Evolutionary conservation across 2,329 filamentous ascomycete genomes (phyloP), one percentile per base, ranked within the genome.

Genomic region (Plenodomus lindquistii): DNA sequence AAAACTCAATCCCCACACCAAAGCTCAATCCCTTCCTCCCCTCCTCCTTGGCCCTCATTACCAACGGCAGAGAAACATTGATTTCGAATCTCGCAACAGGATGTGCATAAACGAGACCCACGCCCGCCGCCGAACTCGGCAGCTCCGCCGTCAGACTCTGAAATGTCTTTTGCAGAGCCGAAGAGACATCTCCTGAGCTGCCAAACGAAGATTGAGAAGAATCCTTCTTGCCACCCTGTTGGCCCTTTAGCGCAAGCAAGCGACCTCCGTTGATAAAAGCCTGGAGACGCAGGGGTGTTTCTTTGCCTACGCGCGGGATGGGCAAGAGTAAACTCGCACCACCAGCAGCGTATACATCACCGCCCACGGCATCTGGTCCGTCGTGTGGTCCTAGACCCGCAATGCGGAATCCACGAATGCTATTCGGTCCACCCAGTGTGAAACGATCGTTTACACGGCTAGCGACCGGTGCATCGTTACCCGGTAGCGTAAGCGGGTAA

Each of bases 391-490:
- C 94, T 5, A 99, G 81, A 1, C 94, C 94, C 17, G 87, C 89
- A 18, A 96, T 83, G 50, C 91, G 86, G 80, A 99, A 99, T 2
- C 94, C 94, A 46, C 94, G 89, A 13, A 99, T 89, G 67, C 96
- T 93, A 2, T 91, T 96, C 3, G 94, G 93, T 0, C 94, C 94
- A 37, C 94, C 94, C 24, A 99, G 88, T 65, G 91, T 85, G 77
- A 99, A 99, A 37, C 94, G 90, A 72, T 99, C 94, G 69, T 95
- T 97, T 65, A 97, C 82, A 22, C 90, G 85, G 58, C 89, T 95
- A 4, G 87, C 83, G 19, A 81, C 78, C 0, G 86, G 81, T 17
- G 77, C 75, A 40, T 77, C 76, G 16, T 73, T 64, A 43, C 75
- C 76, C 6, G 84, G 84, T 7, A 88, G 75, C 1, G 89, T 81